These are phyloP conservation scores for Heritiera littoralis DNA, from an alignment of 345 rosid species.

Conservation along the genomic window DNA sequence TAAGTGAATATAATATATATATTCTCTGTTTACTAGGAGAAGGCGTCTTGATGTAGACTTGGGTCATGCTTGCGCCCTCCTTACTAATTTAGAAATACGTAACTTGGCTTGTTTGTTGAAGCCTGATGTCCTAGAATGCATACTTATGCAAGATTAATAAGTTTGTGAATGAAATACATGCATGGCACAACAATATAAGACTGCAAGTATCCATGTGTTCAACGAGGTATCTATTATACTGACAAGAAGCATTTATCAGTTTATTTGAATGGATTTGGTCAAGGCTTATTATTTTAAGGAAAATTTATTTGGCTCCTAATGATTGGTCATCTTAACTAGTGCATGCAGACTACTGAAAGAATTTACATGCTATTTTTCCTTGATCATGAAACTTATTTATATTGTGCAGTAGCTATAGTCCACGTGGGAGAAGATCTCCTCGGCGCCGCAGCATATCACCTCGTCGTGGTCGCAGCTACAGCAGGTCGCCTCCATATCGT, in stretches of 20 bases:
- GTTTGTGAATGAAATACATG: neutral
- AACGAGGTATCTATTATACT: neutral
- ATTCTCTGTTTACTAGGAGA: neutral
- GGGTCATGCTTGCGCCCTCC: neutral
- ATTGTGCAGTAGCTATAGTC: slow-evolving; percentile 65
- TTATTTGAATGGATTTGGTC: neutral
- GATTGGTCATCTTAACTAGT: neutral
- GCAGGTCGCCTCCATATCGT: slow-evolving; percentile 75
- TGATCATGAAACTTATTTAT: neutral
- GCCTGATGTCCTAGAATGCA: too few species aligned
- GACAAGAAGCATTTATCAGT: neutral
- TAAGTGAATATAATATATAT: neutral
- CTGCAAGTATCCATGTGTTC: neutral
- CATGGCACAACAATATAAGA: neutral
- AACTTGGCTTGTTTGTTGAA: too few species aligned
- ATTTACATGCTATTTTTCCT: neutral
- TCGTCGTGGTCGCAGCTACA: slow-evolving; percentile 59
- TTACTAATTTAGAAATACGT: neutral
- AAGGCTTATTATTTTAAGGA: neutral
- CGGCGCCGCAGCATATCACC: slow-evolving; percentile 63
- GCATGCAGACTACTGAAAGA: neutral
- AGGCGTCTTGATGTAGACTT: neutral
- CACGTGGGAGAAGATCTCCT: slow-evolving; percentile 68
- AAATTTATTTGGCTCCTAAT: neutral
- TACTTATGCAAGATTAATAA: neutral